phyloP scores from a whole-genome alignment of 169 alveolate species.

The Perkinsus olseni region DNA sequence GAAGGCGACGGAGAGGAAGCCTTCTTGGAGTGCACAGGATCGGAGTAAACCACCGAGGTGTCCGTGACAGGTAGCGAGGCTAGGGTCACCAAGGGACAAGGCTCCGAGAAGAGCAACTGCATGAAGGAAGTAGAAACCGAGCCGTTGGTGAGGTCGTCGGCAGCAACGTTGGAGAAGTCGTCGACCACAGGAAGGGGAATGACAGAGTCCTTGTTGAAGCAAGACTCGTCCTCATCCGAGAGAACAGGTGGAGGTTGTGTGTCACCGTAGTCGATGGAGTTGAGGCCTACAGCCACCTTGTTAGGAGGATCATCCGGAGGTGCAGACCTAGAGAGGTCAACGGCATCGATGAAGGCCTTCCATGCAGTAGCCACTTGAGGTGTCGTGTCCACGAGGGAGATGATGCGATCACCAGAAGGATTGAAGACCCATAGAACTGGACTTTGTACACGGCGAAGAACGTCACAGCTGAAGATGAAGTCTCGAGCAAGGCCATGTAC shows the following conservation, averaged over 20 bases:
- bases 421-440: neutral
- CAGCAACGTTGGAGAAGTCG: neutral
- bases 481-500: neutral
- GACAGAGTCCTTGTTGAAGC: neutral
- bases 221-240: neutral
- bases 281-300: neutral
- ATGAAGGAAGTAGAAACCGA: neutral
- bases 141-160: neutral
- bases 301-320: neutral
- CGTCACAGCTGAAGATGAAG: neutral
- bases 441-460: neutral
- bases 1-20: neutral
- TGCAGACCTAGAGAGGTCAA: neutral
- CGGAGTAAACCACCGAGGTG: neutral
- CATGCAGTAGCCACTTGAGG: neutral
- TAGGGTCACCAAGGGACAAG: neutral
- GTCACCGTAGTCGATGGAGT: neutral
- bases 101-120: neutral
- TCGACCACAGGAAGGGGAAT: neutral
- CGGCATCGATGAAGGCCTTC: neutral
- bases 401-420: neutral
- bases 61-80: neutral
- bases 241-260: neutral
- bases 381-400: neutral
- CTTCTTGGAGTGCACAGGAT: too few species aligned